A percentile compares a stretch with the other conserved stretches of the same genome.
Evolutionary conservation across 2,329 filamentous ascomycete genomes (phyloP).

Genomic region (Fusarium sp.): DNA sequence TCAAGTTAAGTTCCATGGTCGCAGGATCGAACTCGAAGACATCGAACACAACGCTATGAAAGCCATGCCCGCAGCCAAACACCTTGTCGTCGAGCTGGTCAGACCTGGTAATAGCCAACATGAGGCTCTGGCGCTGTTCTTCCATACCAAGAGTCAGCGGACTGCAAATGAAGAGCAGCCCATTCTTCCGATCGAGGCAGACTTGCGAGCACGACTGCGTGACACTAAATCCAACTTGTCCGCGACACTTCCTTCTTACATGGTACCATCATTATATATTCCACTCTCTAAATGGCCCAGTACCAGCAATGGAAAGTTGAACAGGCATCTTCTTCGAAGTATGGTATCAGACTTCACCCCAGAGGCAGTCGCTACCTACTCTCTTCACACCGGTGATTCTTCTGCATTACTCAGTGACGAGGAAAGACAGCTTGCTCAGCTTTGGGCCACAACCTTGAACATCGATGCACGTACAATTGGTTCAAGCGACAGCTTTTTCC

Average conservation of each 20-base stretch:
- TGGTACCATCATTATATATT: not conserved
- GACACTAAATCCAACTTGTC: not conserved
- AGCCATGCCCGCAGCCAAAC: not conserved
- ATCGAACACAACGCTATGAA: not conserved
- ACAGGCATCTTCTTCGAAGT: not conserved
- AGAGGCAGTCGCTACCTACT: not conserved
- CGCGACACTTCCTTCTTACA: not conserved
- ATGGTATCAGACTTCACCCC: not conserved
- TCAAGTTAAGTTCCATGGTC: constrained; percentile 58
- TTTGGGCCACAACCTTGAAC: not conserved
- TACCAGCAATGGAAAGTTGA: not conserved
- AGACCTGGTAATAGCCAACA: not conserved
- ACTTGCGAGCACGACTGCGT: not conserved
- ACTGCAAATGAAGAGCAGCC: not conserved
- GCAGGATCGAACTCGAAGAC: constrained; percentile 57
- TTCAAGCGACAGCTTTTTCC: not conserved
- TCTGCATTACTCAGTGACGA: not conserved
- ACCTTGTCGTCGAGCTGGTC: not conserved
- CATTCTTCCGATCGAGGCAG: not conserved
- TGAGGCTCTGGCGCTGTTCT: not conserved
- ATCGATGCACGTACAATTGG: not conserved
- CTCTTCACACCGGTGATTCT: not conserved
- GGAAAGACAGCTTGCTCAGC: not conserved
- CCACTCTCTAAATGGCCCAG: not conserved
- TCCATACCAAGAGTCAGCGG: not conserved